Evolutionary conservation across 1,284 basidiomycete species (phyloP).

Genomic region (Ganoderma resinaceum): DNA sequence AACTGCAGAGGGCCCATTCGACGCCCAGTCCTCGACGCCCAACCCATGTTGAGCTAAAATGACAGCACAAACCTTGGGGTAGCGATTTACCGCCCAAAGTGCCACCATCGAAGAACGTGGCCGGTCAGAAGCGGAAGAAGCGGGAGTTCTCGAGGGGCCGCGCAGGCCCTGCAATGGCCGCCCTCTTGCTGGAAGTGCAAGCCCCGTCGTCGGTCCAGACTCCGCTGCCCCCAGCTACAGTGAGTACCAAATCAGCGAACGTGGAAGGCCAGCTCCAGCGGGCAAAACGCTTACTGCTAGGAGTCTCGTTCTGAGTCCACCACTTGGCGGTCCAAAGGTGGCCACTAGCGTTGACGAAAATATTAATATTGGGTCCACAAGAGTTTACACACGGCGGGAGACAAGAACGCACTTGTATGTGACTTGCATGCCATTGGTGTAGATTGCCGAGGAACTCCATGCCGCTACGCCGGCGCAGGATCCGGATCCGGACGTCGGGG

Average conservation of each 20-base stretch:
- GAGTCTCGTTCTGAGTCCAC: slow-evolving; percentile 66
- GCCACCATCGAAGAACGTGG: background rate
- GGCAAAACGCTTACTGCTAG: slow-evolving; percentile 47
- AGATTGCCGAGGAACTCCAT: slow-evolving; percentile 55
- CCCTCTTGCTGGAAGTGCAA: slow-evolving; percentile 35
- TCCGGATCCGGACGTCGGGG: slow-evolving; percentile 47
- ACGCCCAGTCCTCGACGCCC: slow-evolving; percentile 4
- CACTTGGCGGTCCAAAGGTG: slow-evolving; percentile 59
- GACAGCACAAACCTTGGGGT: slow-evolving; percentile 7
- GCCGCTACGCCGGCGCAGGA: slow-evolving; percentile 56
- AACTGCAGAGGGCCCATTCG: background rate
- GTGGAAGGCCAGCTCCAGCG: background rate
- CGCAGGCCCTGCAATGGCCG: slow-evolving; percentile 16
- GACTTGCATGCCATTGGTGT: slow-evolving; percentile 55
- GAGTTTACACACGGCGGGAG: slow-evolving; percentile 10
- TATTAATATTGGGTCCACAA: background rate
- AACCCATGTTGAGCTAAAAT: slow-evolving; percentile 15
- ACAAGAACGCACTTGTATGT: slow-evolving; percentile 53
- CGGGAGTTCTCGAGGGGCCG: slow-evolving; percentile 28
- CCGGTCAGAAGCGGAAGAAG: slow-evolving; percentile 35
- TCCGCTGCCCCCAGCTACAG: slow-evolving; percentile 40
- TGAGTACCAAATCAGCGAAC: background rate
- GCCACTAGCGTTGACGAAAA: slow-evolving; percentile 36
- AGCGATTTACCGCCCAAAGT: slow-evolving; percentile 2
- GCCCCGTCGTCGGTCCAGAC: slow-evolving; percentile 47